Conservation (phyloP, 805 yeast species). For the Pichia rugopelliculosa region DNA sequence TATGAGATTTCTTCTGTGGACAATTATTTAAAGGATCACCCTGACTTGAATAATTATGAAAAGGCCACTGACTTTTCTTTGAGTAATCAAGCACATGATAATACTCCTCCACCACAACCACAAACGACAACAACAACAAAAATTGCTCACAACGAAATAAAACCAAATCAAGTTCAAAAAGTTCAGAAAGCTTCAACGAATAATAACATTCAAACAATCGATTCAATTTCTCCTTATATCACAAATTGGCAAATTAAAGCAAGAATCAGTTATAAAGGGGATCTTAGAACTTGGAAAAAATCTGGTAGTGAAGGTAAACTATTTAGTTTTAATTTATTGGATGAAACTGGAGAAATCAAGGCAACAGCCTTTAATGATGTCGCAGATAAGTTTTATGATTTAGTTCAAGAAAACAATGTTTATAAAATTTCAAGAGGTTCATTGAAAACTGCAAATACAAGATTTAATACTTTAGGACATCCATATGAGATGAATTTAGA, state of each 20-base stretch:
- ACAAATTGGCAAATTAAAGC: constrained; percentile 90
- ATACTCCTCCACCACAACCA: background rate
- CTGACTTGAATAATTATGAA: constrained; percentile 38
- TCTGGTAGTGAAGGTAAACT: constrained; percentile 84
- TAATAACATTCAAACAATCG: constrained; percentile 46
- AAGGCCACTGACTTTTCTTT: constrained; percentile 8
- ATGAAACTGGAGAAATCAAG: constrained; percentile 92
- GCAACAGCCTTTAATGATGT: constrained; percentile 90
- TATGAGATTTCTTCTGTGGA: constrained; percentile 32
- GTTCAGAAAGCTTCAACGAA: constrained; percentile 1
- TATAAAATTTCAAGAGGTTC: constrained; percentile 78
- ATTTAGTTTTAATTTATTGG: constrained; percentile 80
- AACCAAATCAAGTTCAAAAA: constrained; percentile 5
- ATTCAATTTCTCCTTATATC: constrained; percentile 85
- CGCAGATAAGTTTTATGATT: constrained; percentile 70
- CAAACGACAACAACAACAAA: background rate
- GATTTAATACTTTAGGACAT: constrained; percentile 75
- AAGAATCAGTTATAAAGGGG: constrained; percentile 82
- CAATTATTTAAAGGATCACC: constrained; percentile 51
- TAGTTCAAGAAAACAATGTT: constrained; percentile 81
- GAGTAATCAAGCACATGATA: background rate
- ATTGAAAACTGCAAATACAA: constrained; percentile 76
- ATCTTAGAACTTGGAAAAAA: constrained; percentile 81
- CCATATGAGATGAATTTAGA: constrained; percentile 84
- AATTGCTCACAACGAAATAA: background rate